Conservation (phyloP, 139 green algal species). For the Yamagishiella unicocca region DNA sequence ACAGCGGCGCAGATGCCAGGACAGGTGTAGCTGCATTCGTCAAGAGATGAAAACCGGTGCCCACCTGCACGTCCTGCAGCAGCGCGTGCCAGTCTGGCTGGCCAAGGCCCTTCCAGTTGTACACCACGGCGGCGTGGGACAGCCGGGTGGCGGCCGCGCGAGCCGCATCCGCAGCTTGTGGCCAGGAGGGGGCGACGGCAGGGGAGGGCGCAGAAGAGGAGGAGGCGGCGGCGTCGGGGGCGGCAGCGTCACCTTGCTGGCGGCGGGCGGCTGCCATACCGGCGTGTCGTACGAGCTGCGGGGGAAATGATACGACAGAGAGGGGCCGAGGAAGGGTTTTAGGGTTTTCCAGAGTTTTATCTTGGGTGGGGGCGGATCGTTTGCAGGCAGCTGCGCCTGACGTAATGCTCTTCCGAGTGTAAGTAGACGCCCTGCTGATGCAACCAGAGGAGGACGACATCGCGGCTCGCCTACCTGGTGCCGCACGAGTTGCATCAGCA, state of each 20-base stretch:
- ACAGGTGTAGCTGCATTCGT: too few species aligned
- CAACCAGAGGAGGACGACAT: too few species aligned
- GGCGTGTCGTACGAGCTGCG: conserved; percentile 36
- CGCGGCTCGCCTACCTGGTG: conserved; percentile 49
- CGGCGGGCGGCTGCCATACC: conserved; percentile 11
- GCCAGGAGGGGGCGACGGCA: too few species aligned
- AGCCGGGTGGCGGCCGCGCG: conserved; percentile 18
- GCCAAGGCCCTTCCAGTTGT: conserved; percentile 53
- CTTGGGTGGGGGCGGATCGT: too few species aligned
- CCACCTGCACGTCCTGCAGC: conserved; percentile 38
- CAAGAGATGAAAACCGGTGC: too few species aligned
- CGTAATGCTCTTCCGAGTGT: too few species aligned
- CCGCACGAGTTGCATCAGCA: conserved; percentile 57
- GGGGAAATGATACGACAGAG: not conserved
- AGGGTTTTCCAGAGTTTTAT: too few species aligned
- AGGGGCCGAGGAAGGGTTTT: not conserved
- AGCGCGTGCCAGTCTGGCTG: conserved; percentile 60
- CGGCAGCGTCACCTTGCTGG: not conserved
- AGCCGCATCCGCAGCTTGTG: not conserved
- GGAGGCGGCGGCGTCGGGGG: not conserved
- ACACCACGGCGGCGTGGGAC: conserved; percentile 46
- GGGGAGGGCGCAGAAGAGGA: too few species aligned
- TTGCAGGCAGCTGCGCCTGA: too few species aligned
- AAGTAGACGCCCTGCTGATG: too few species aligned
- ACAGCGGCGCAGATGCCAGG: too few species aligned